Evolutionary conservation across 2,329 filamentous ascomycete genomes (phyloP), one percentile per base, ranked within the genome.

Genomic region (Clonostachys chloroleuca): DNA sequence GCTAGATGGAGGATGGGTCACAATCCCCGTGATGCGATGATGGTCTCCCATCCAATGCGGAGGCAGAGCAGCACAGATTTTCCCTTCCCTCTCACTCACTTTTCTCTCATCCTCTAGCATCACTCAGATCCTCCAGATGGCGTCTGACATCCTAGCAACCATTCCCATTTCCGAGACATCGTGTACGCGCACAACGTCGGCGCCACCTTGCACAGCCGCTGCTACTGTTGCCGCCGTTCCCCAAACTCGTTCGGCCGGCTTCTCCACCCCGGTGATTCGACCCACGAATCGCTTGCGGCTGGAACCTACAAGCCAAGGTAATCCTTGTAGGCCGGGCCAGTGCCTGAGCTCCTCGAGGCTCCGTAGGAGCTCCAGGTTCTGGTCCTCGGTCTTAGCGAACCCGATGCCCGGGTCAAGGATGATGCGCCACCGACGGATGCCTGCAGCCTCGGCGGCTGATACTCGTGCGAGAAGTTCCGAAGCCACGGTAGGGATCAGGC

Each of bases 271-370:
- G 0, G 92, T 96, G 34, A 95, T 77, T 54, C 77, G 77, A 2
- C 92, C 92, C 47, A 99, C 82, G 61, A 99, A 99, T 18, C 81
- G 77, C 72, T 99, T 99, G 51, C 92, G 81, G 66, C 91, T 96
- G 14, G 86, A 83, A 0, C 94, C 94, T 36, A 97, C 75, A 18
- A 97, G 73, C 92, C 92, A 97, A 1, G 94, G 92, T 16, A 95
- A 70, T 0, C 82, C 84, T 47, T 76, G 68, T 20, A 94, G 65
- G 0, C 81, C 83, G 13, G 81, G 79, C 75, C 80, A 84, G 40
- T 70, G 68, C 30, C 84, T 75, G 52, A 95, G 69, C 53, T 83
- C 79, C 9, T 75, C 73, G 34, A 95, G 67, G 2, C 80, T 69
- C 9, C 87, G 75, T 34, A 99, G 70, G 3, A 99, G 70, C 56